Base-by-base conservation (phyloP, 2,329 filamentous ascomycete species). In the Pleoardoris graminearum region DNA sequence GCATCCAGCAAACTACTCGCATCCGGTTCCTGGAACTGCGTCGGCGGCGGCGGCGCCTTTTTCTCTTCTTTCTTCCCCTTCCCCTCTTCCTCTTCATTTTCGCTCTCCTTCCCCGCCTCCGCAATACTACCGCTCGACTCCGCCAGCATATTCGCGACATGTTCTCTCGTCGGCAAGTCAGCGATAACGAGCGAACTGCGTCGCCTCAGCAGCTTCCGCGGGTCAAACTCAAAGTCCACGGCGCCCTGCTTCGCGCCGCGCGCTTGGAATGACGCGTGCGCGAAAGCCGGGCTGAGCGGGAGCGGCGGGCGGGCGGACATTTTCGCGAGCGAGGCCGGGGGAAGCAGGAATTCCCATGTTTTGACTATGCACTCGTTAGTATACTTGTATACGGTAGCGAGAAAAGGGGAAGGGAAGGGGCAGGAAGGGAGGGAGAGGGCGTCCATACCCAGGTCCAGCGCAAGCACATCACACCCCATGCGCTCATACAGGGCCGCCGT, bases 391-490 rank as follows among this genome's bases (percentile, higher is more conserved):
- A n/a, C n/a, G n/a, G n/a, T n/a, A n/a, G n/a, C n/a, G n/a, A n/a
- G n/a, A n/a, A n/a, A n/a, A 22, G n/a, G 12, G n/a, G 7, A 12
- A 37, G 17, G 22, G 33, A 36, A 50, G 32, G 29, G 48, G 3
- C 41, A 36, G 35, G 38, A 19, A 41, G n/a, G 36, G 36, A 19
- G 22, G 33, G 27, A 11, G 27, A 25, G 32, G 47, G 21, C 7
- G 23, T 10, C 41, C 77, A 72, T 80, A 89, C 87, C 88, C 5
- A 97, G 78, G 64, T 95, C 90, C 4, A 97, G 78, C 1, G 92
- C 94, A 0, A 97, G 82, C 7, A 96, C 74, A 72, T 97, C 93
- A 67, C 94, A 96, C 3, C 94, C 93, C 92, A 94, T 97, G 7
- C 90, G 87, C 70, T 89, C 88, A 67, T 92, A 97, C 16, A 94